These are phyloP conservation scores for Colletotrichum orchidophilum DNA, from an alignment of 2,329 filamentous ascomycete species.

Conservation along the genomic window DNA sequence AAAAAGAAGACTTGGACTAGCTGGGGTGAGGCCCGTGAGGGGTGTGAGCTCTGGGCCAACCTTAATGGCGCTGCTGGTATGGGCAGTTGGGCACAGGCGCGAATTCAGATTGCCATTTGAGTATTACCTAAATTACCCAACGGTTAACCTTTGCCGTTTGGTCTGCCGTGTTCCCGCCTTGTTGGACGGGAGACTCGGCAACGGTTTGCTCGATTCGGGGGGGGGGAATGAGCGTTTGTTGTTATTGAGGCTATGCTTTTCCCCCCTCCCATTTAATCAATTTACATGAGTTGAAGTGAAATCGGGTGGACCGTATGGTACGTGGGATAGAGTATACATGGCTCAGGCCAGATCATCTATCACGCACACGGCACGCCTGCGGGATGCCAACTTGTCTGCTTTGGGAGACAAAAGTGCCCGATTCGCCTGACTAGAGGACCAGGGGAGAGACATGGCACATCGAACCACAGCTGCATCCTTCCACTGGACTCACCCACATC, in stretches of 20 bases:
- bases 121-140: background rate
- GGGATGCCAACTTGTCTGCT: background rate
- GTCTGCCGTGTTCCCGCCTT: background rate
- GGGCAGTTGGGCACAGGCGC: background rate
- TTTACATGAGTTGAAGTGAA: no score
- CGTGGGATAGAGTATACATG: no score
- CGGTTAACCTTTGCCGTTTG: background rate
- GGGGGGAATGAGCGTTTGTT: background rate
- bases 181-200: background rate
- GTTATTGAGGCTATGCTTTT: no score
- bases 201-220: background rate
- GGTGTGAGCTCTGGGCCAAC: background rate
- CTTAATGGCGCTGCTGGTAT: conserved; percentile 18
- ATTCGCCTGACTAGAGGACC: background rate
- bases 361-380: background rate
- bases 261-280: background rate
- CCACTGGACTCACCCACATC: background rate
- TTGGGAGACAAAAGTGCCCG: background rate
- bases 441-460: background rate
- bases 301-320: no score
- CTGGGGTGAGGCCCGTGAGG: background rate
- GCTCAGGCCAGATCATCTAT: background rate
- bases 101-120: background rate
- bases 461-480: background rate
- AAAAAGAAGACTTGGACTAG: background rate